Evolutionary conservation across 2,329 filamentous ascomycete genomes (phyloP).

Genomic region (Paraconiothyrium sp.): DNA sequence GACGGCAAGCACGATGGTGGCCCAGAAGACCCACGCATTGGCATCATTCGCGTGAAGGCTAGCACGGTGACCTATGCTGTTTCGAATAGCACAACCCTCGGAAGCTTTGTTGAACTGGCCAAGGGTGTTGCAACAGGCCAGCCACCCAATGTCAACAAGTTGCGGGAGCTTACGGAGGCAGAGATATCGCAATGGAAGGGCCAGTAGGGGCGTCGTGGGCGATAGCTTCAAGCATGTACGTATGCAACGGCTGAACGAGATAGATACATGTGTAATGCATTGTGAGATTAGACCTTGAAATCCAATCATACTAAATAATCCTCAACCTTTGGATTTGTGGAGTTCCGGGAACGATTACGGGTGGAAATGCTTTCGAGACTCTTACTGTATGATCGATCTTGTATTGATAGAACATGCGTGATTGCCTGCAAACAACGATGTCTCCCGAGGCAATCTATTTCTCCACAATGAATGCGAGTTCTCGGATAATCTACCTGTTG

Average conservation of each 20-base stretch:
- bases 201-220: conserved; percentile 29
- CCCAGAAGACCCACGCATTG: conserved; percentile 82
- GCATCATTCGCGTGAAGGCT: conserved; percentile 79
- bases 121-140: conserved; percentile 79
- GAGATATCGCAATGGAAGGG: conserved; percentile 49
- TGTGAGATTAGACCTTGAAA: not conserved
- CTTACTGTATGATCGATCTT: not conserved
- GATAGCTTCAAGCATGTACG: not conserved
- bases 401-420: no score
- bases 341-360: not conserved
- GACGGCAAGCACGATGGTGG: conserved; percentile 86
- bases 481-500: no score
- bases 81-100: conserved; percentile 68
- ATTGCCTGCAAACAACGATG: no score
- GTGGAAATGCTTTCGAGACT: not conserved
- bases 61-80: conserved; percentile 77
- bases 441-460: no score
- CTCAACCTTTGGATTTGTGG: not conserved
- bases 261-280: conserved; percentile 3
- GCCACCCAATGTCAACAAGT: conserved; percentile 75
- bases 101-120: conserved; percentile 74
- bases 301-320: not conserved
- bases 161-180: conserved; percentile 74
- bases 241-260: not conserved
- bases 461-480: no score